Conservation (phyloP, 805 yeast species). For the Metschnikowia cerradonensis region DNA sequence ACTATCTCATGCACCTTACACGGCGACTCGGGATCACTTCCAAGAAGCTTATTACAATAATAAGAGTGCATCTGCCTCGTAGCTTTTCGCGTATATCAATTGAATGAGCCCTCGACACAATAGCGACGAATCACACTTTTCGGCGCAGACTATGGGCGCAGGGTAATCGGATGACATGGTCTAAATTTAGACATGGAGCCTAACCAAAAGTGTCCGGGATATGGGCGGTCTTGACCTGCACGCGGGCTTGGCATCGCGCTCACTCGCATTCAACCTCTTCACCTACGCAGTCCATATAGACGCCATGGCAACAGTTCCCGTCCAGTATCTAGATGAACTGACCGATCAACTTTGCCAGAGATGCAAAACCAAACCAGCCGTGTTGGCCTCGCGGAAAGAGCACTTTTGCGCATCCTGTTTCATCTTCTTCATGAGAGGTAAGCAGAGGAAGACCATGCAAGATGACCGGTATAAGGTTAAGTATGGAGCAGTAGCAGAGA, state of each 20-base stretch:
- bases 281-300: neutral
- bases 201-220: neutral
- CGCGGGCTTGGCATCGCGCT: constrained; percentile 4
- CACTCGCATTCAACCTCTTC: constrained; percentile 4
- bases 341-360: constrained; percentile 37
- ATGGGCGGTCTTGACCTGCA: neutral
- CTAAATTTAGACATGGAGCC: too few species aligned
- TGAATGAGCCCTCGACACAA: neutral
- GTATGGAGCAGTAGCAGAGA: constrained; percentile 42
- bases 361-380: constrained; percentile 44
- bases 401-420: constrained; percentile 67
- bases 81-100: neutral
- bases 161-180: too few species aligned
- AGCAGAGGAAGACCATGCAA: constrained; percentile 75
- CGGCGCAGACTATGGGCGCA: too few species aligned
- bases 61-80: neutral
- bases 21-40: neutral
- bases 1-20: neutral
- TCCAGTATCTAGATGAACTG: constrained; percentile 11
- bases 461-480: constrained; percentile 70
- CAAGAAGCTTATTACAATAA: neutral
- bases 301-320: constrained; percentile 14
- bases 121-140: neutral
- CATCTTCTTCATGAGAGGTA: constrained; percentile 64
- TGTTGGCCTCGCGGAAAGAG: constrained; percentile 56